phyloP scores from a whole-genome alignment of 2,329 filamentous ascomycete genomes.

The Canariomyces notabilis region DNA sequence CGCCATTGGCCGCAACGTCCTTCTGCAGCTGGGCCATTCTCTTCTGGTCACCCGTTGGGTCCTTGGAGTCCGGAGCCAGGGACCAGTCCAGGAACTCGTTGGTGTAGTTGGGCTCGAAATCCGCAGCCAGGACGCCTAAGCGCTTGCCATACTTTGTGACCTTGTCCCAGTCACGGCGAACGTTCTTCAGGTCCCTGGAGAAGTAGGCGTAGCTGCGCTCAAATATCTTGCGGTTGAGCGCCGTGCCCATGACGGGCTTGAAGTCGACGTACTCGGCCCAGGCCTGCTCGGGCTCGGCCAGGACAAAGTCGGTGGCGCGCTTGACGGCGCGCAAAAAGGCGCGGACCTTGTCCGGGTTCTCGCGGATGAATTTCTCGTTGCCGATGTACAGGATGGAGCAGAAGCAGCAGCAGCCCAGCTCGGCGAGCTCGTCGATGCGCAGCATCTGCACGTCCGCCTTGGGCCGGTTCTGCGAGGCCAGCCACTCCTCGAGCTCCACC shows the following conservation, averaged over 20 bases:
- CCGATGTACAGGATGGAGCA: conserved; percentile 77
- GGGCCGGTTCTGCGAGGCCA: conserved; percentile 56
- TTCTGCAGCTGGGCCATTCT: conserved; percentile 65
- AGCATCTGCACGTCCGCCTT: conserved; percentile 71
- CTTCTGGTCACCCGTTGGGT: conserved; percentile 70
- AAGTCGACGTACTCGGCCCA: conserved; percentile 66
- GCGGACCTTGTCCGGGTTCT: conserved; percentile 60
- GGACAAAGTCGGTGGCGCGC: conserved; percentile 66
- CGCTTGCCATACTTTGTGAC: conserved; percentile 73
- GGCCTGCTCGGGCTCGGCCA: conserved; percentile 56
- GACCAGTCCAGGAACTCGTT: conserved; percentile 65
- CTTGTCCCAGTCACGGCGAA: conserved; percentile 69
- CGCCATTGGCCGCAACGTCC: conserved; percentile 58
- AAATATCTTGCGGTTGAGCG: conserved; percentile 72
- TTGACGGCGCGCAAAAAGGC: conserved; percentile 71
- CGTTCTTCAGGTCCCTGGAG: conserved; percentile 69
- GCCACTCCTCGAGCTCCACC: conserved; percentile 77
- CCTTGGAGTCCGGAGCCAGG: conserved; percentile 58
- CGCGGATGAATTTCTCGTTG: conserved; percentile 64
- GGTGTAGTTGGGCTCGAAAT: conserved; percentile 69
- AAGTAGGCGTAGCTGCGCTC: conserved; percentile 76
- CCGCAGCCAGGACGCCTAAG: conserved; percentile 58
- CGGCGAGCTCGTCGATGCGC: conserved; percentile 73
- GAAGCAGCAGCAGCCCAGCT: conserved; percentile 80
- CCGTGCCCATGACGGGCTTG: conserved; percentile 64